Evolutionary conservation across 2,329 filamentous ascomycete genomes (phyloP).

Genomic region (Arthroderma sp.): DNA sequence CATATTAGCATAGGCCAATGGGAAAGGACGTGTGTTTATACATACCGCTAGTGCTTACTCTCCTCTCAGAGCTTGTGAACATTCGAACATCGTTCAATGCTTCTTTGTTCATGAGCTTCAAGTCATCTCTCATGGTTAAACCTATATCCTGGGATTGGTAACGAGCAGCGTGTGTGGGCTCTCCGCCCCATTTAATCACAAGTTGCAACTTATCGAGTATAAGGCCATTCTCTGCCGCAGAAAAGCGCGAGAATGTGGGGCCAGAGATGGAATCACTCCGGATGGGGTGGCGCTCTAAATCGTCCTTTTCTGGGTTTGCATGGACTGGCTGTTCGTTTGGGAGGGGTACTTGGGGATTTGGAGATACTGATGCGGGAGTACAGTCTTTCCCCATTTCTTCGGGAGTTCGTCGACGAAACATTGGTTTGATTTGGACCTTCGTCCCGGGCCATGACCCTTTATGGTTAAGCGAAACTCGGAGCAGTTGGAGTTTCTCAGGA

Average conservation of each 20-base stretch:
- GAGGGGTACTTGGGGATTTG: slow-evolving; percentile 7
- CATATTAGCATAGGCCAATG: slow-evolving; percentile 8
- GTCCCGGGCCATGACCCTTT: slow-evolving; percentile 92
- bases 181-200: slow-evolving; percentile 97
- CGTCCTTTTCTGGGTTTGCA: slow-evolving; percentile 15
- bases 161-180: slow-evolving; percentile 90
- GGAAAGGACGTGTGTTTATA: slow-evolving; percentile 2
- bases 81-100: slow-evolving; percentile 85
- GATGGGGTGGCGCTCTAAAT: slow-evolving; percentile 32
- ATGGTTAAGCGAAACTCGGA: slow-evolving; percentile 77
- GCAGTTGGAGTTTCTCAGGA: slow-evolving; percentile 64
- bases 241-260: slow-evolving; percentile 84
- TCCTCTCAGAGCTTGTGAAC: slow-evolving; percentile 88
- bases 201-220: slow-evolving; percentile 92
- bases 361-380: slow-evolving; percentile 7
- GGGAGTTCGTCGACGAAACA: slow-evolving; percentile 83
- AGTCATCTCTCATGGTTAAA: slow-evolving; percentile 88
- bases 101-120: slow-evolving; percentile 83
- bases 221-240: slow-evolving; percentile 81
- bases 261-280: slow-evolving; percentile 78
- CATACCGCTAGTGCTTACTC: slow-evolving; percentile 71
- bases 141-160: slow-evolving; percentile 94
- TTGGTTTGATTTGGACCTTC: slow-evolving; percentile 97
- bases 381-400: slow-evolving; percentile 37
- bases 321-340: slow-evolving; percentile 11